A percentile compares a stretch with the other conserved stretches of the same genome.
Evolutionary conservation across 2,329 filamentous ascomycete species (phyloP).

Genomic region (Talaromyces sp.): DNA sequence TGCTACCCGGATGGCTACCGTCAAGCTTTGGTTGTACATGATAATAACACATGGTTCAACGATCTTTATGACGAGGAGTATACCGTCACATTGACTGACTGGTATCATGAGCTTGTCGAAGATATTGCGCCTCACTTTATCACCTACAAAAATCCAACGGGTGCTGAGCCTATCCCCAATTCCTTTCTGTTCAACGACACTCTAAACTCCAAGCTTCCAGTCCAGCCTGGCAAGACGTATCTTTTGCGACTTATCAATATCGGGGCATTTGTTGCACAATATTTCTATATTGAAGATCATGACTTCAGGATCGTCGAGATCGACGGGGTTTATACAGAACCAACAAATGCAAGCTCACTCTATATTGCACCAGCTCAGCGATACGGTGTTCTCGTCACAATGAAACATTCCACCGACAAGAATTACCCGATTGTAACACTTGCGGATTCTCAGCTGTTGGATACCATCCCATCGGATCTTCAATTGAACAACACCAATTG

Average conservation of each 20-base stretch:
- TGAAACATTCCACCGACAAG: slow-evolving; percentile 60
- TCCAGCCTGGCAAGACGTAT: slow-evolving; percentile 71
- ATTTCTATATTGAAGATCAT: slow-evolving; percentile 54
- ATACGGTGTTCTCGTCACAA: slow-evolving; percentile 58
- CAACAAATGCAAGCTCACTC: slow-evolving; percentile 60
- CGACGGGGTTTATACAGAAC: slow-evolving; percentile 70
- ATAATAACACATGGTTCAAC: slow-evolving; percentile 54
- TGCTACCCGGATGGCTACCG: slow-evolving; percentile 71
- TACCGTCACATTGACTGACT: slow-evolving; percentile 70
- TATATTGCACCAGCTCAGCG: slow-evolving; percentile 71
- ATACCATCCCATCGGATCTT: slow-evolving; percentile 38
- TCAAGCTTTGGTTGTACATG: slow-evolving; percentile 68
- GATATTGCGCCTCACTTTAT: slow-evolving; percentile 54
- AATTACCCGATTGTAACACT: slow-evolving; percentile 58
- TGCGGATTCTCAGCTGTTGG: slow-evolving; percentile 30
- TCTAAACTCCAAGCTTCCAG: slow-evolving; percentile 58
- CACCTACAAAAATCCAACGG: slow-evolving; percentile 55
- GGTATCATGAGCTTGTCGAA: slow-evolving; percentile 67
- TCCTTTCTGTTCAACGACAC: slow-evolving; percentile 70
- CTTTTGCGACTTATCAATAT: slow-evolving; percentile 75
- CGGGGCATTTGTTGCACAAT: slow-evolving; percentile 65
- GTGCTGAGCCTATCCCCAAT: slow-evolving; percentile 67
- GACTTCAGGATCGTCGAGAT: slow-evolving; percentile 72
- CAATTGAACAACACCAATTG: slow-evolving; percentile 53
- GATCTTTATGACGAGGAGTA: slow-evolving; percentile 61